These are phyloP conservation scores for Allantophomopsis lycopodina DNA, from an alignment of 2,329 filamentous ascomycete genomes.

Conservation along the genomic window DNA sequence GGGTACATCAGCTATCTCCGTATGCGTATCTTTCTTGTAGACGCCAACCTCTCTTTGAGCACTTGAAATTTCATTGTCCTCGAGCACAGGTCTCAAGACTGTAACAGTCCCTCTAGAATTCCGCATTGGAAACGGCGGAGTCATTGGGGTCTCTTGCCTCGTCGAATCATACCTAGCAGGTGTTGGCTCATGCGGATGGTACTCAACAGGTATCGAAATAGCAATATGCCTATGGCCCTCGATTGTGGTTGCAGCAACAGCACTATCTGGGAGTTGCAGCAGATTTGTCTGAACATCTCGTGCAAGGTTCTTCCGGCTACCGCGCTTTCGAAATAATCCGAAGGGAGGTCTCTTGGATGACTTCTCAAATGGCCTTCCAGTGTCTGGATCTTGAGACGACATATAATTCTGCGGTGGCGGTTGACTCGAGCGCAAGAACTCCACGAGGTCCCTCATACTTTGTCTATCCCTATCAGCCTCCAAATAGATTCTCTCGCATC, in stretches of 20 bases:
- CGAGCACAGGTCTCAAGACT: constrained; percentile 21
- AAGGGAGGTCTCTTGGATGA: constrained; percentile 26
- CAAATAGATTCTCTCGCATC: not conserved
- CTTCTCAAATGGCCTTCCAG: constrained; percentile 10
- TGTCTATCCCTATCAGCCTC: constrained; percentile 5
- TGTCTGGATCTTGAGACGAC: constrained; percentile 24
- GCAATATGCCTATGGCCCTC: constrained; percentile 43
- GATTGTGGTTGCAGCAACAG: constrained; percentile 37
- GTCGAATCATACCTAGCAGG: too few species aligned
- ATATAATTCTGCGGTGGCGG: constrained; percentile 36
- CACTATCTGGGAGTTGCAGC: constrained; percentile 36
- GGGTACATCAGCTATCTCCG: not conserved
- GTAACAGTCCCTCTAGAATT: constrained; percentile 8
- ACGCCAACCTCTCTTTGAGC: not conserved
- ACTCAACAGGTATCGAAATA: constrained; percentile 42
- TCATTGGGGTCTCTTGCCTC: too few species aligned
- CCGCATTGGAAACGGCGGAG: too few species aligned
- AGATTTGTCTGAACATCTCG: constrained; percentile 10
- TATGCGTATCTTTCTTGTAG: not conserved
- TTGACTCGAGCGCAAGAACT: constrained; percentile 34
- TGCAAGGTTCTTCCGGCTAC: constrained; percentile 19
- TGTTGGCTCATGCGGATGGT: constrained; percentile 18
- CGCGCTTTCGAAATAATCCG: constrained; percentile 23
- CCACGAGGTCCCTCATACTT: constrained; percentile 22
- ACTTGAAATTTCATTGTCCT: constrained; percentile 16